Base-by-base conservation (phyloP, 306 rosid genomes). In the Alnus glutinosa region DNA sequence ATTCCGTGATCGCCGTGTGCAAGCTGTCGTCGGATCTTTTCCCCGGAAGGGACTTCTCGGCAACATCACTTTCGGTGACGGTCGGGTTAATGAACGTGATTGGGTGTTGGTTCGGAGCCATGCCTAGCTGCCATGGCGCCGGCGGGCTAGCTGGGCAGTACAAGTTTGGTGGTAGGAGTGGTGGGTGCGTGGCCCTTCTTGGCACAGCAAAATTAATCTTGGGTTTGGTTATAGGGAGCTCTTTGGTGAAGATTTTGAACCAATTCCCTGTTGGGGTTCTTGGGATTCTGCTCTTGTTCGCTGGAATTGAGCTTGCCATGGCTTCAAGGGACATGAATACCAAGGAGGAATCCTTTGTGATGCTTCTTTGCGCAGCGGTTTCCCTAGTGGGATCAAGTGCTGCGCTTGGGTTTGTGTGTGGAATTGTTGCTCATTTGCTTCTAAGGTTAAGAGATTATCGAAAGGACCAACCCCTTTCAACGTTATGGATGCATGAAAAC, bases 81-180 rank as follows among this genome's bases (percentile, higher is more conserved):
- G 98, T 93, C 8, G 98, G 98, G 73, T 63, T 89, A 50, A 93
- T 93, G 97, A 93, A 93, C 82, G 54, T 91, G 9, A 71, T 88
- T 5, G 98, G 98, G 5, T 86, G 89, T 32, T 93, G 98, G 98
- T 88, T 93, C 78, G 98, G 97, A 15, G 93, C 90, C 46, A 86
- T 93, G 89, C 98, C 98, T 7, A 9, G 87, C 55, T 93, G 98
- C 71, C 97, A 91, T 70, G 98, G 98, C 1, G 97, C 94, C 0
- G 98, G 97, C 5, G 98, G 98, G 19, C 39, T 93, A 1, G 98
- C 98, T 1, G 94, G 98, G n/a, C 98, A 93, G 54, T 93, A 91
- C 70, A 91, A 88, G 46, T 93, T 93, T 44, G 98, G 97, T 18
- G 97, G 97, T 0, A 83, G 98, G 80, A 93, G 97, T 71, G 98